Percentiles rank a stretch among this genome's conserved stretches.
Conservation (phyloP, 345 rosid genomes). For the Barbarea vulgaris region DNA sequence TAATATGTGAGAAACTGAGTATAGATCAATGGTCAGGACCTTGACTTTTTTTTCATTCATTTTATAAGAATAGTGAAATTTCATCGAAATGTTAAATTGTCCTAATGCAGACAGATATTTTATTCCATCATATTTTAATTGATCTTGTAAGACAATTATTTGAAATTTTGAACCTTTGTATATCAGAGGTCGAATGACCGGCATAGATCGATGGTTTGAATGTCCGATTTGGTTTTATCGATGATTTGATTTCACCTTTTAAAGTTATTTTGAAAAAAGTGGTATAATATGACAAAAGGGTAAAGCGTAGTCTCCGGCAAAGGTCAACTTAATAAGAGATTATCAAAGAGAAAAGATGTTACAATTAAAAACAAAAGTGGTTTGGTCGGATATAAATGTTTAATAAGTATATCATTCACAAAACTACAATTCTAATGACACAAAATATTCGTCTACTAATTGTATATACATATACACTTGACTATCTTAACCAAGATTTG, state of each 20-base stretch:
- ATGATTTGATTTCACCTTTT: background rate
- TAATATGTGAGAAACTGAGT: background rate
- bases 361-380: constrained; percentile 23
- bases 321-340: constrained; percentile 44
- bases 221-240: background rate
- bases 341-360: constrained; percentile 15
- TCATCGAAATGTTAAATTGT: background rate
- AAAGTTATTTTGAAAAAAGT: background rate
- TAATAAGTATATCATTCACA: constrained; percentile 32
- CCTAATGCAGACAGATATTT: background rate
- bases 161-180: background rate
- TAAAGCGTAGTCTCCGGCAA: constrained; percentile 43
- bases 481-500: constrained; percentile 20
- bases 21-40: background rate
- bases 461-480: constrained; percentile 22
- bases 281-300: constrained; percentile 36
- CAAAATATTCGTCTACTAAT: constrained; percentile 36
- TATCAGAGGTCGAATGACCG: background rate
- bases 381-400: constrained; percentile 29
- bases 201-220: background rate
- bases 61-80: background rate
- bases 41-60: background rate
- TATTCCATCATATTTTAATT: background rate
- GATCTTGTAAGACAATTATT: background rate
- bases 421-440: constrained; percentile 40